phyloP scores from a whole-genome alignment of 495 filamentous ascomycete species.

The Ramalina peruviana region DNA sequence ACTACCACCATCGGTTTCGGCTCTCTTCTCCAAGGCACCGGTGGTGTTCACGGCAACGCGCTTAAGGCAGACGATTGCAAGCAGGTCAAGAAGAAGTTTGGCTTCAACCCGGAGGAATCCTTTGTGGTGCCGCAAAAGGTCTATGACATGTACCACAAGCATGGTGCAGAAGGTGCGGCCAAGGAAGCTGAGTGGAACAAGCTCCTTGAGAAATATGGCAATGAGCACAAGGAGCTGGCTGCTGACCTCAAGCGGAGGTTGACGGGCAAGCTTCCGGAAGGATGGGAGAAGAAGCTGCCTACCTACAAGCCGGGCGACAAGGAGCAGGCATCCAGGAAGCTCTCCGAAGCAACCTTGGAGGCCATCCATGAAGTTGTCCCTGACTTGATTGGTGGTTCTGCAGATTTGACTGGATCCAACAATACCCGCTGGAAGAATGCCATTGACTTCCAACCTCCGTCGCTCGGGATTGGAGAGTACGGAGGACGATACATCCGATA shows the following conservation, averaged over 20 bases:
- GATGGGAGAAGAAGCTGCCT: constrained; percentile 91
- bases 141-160: constrained; percentile 79
- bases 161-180: constrained; percentile 70
- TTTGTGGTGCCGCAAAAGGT: constrained; percentile 93
- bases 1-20: constrained; percentile 97
- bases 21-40: constrained; percentile 83
- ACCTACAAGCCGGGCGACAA: constrained; percentile 79
- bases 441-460: constrained; percentile 91
- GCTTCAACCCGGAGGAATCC: constrained; percentile 86
- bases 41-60: constrained; percentile 88
- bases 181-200: constrained; percentile 92
- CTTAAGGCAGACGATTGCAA: constrained; percentile 88
- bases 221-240: constrained; percentile 59
- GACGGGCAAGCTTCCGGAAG: constrained; percentile 74
- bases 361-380: constrained; percentile 74
- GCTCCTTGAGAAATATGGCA: constrained; percentile 73
- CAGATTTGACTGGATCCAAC: constrained; percentile 96
- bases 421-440: constrained; percentile 96
- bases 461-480: constrained; percentile 72
- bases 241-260: constrained; percentile 74
- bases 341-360: constrained; percentile 85
- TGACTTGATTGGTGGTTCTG: constrained; percentile 89
- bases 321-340: constrained; percentile 81
- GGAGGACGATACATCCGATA: constrained; percentile 89
- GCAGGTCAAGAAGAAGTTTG: constrained; percentile 83